Conservation (phyloP, 2,329 filamentous ascomycete species). For the Zymoseptoria crescenta region DNA sequence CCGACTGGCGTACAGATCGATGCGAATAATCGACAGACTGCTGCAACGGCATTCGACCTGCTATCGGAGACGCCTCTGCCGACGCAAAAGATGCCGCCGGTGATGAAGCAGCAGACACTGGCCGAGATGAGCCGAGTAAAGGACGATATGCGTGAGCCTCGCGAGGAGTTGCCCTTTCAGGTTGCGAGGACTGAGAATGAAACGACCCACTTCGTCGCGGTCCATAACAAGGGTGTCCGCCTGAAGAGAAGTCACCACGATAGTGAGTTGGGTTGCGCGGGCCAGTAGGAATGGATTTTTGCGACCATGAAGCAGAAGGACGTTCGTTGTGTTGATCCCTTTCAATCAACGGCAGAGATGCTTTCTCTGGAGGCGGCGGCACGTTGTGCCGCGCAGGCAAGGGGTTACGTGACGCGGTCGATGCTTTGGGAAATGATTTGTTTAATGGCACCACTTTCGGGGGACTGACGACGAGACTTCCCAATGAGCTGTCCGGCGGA, state of each 20-base stretch:
- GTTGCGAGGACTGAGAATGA: background rate
- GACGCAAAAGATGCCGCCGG: background rate
- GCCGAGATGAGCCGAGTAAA: background rate
- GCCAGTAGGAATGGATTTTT: background rate
- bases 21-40: background rate
- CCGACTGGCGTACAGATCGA: background rate
- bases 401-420: background rate
- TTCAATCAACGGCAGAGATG: background rate
- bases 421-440: background rate
- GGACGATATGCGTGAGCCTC: background rate
- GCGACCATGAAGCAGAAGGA: background rate
- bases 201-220: background rate
- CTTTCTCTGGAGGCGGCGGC: background rate
- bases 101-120: background rate
- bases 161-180: background rate
- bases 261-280: background rate
- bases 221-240: background rate
- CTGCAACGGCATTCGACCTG: background rate
- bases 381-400: background rate
- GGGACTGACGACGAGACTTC: background rate
- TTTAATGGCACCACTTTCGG: background rate
- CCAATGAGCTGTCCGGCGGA: background rate
- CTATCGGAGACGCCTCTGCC: background rate
- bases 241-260: background rate
- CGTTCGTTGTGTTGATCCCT: background rate